A percentile compares a stretch with the other conserved stretches of the same genome.
phyloP scores from a whole-genome alignment of 2,329 filamentous ascomycete genomes.

The Torrubiella hemipterigena region DNA sequence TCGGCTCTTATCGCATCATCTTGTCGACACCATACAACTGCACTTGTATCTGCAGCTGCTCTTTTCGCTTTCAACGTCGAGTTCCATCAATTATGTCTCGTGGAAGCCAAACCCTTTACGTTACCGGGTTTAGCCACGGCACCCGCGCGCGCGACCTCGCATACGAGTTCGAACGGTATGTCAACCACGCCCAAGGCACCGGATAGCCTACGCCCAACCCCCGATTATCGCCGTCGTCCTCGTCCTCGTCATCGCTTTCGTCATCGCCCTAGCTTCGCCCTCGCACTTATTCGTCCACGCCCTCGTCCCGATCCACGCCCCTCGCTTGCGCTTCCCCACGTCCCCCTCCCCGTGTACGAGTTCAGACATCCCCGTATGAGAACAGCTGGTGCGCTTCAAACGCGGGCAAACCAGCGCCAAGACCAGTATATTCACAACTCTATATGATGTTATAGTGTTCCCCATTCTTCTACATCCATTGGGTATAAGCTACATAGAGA shows the following conservation, averaged over 20 bases:
- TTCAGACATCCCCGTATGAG: no score
- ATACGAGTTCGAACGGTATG: slow-evolving; percentile 99
- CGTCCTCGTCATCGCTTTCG: slow-evolving; percentile 24
- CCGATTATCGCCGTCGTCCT: slow-evolving; percentile 23
- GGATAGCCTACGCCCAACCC: slow-evolving; percentile 18
- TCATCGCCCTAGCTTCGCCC: slow-evolving; percentile 27
- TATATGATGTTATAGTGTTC: no score
- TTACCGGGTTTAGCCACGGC: slow-evolving; percentile 97
- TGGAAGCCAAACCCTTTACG: slow-evolving; percentile 87
- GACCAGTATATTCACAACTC: no score
- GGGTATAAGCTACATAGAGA: no score
- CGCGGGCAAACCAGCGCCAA: no score
- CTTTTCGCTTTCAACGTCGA: slow-evolving; percentile 5
- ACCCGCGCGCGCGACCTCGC: slow-evolving; percentile 97
- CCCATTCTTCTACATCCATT: no score
- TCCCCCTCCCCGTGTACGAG: slow-evolving; percentile 11
- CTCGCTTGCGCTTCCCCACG: slow-evolving; percentile 23
- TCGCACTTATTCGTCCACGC: slow-evolving; percentile 37
- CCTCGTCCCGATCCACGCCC: slow-evolving; percentile 13
- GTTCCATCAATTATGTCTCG: slow-evolving; percentile 60
- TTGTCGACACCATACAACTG: no score
- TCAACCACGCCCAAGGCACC: slow-evolving; percentile 41
- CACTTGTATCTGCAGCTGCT: slow-evolving; percentile 2
- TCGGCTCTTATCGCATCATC: not conserved
- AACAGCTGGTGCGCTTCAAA: no score